phyloP scores from a whole-genome alignment of 2,329 filamentous ascomycete species.

The Talaromyces amestolkiae region DNA sequence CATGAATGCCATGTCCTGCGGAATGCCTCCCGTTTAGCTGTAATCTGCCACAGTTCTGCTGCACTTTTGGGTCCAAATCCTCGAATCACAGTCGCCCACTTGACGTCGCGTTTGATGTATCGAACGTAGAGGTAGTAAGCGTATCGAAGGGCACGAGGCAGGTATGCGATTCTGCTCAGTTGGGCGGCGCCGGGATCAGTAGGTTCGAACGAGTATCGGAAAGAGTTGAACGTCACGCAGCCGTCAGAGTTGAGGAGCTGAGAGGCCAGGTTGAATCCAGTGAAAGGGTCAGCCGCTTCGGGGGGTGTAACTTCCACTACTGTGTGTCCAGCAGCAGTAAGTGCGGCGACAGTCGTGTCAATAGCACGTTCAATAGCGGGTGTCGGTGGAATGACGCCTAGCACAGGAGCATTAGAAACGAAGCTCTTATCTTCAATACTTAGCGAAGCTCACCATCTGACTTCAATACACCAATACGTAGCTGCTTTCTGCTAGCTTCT shows the following conservation, averaged over 20 bases:
- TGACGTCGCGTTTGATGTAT: constrained; percentile 70
- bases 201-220: constrained; percentile 73
- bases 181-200: constrained; percentile 75
- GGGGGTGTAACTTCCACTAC: constrained; percentile 66
- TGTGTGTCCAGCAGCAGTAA: constrained; percentile 71
- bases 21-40: constrained; percentile 72
- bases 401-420: neutral
- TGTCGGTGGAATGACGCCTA: constrained; percentile 75
- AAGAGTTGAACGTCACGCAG: constrained; percentile 72
- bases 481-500: constrained; percentile 60
- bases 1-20: constrained; percentile 77
- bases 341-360: constrained; percentile 65
- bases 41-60: constrained; percentile 78
- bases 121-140: constrained; percentile 88
- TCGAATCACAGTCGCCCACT: constrained; percentile 75
- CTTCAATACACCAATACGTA: constrained; percentile 73
- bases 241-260: constrained; percentile 83
- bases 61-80: constrained; percentile 72
- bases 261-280: constrained; percentile 72
- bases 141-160: constrained; percentile 73
- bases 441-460: constrained; percentile 57
- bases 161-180: constrained; percentile 69
- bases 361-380: constrained; percentile 80
- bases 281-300: constrained; percentile 70
- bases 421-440: neutral